Base-by-base conservation (phyloP, 495 filamentous ascomycete genomes). In the Penicillium taxi region DNA sequence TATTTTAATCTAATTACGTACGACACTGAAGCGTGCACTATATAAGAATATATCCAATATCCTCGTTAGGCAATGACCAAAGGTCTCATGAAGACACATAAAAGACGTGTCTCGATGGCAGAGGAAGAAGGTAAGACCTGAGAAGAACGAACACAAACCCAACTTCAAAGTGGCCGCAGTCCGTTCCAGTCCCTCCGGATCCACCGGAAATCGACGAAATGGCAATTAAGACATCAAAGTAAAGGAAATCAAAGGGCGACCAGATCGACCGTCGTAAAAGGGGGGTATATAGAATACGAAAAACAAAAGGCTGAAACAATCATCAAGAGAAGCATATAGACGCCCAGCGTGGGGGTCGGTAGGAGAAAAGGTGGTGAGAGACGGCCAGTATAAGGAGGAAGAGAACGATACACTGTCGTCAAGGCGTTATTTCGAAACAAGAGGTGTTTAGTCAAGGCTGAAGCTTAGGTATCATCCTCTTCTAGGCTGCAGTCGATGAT, bases 401-500 rank as follows among this genome's bases (percentile, higher is more conserved):
- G 42, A 45, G 41, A 54, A 48, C 41, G 35, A 48, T 50, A 50
- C 56, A 56, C 59, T 61, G 57, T 69, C 60, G 42, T 63, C 41
- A 66, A 55, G 55, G 50, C 63, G 55, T 69, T 49, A 63, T 39
- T 45, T 41, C 42, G 61, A 52, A 56, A 54, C 35, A 42, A 39
- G 41, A 41, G 40, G 37, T n/a, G n/a, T n/a, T n/a, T n/a, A n/a
- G n/a, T n/a, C n/a, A 35, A 41, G 44, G 44, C 55, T 62, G 47
- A 59, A 42, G 34, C 37, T 35, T 28, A 13, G 26, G n/a, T 13
- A 9, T 55, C 59, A 27, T 66, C 61, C 15, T 66, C 66, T 20
- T 57, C 64, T 39, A 50, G 15, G 33, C 53, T 55, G 25, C 85
- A 89, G 39, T 99, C 89, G 50, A 96, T 89, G 12, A 94, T 96